phyloP scores from a whole-genome alignment of 2,329 filamentous ascomycete species.

The Epicoccum sorghinum region DNA sequence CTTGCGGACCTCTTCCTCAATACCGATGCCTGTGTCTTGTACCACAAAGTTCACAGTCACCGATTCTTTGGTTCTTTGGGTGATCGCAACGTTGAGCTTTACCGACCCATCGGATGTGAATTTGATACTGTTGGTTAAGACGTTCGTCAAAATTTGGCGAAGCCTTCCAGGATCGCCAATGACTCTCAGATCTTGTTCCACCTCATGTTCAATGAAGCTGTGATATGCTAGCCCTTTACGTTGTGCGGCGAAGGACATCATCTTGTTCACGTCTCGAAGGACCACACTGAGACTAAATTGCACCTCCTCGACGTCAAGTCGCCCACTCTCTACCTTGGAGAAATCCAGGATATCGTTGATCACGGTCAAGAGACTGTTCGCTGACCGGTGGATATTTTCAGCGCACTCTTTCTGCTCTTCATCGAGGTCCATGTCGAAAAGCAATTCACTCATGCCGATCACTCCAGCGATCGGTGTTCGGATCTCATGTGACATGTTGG shows the following conservation, averaged over 20 bases:
- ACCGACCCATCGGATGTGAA: constrained; percentile 49
- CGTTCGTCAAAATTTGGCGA: constrained; percentile 81
- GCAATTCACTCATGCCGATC: constrained; percentile 78
- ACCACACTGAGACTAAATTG: constrained; percentile 78
- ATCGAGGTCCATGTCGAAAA: constrained; percentile 70
- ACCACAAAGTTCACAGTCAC: constrained; percentile 74
- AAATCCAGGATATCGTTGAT: constrained; percentile 94
- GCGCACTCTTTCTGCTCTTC: constrained; percentile 76
- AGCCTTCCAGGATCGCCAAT: constrained; percentile 85
- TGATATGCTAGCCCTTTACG: constrained; percentile 78
- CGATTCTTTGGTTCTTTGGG: constrained; percentile 67
- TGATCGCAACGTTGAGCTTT: constrained; percentile 68
- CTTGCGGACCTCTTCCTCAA: constrained; percentile 76
- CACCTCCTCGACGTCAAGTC: constrained; percentile 78
- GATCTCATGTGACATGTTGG: constrained; percentile 84
- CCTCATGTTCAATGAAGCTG: constrained; percentile 66
- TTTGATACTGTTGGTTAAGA: constrained; percentile 64
- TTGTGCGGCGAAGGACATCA: constrained; percentile 84
- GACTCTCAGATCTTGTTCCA: constrained; percentile 74
- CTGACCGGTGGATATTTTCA: constrained; percentile 79
- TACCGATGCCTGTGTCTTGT: constrained; percentile 81
- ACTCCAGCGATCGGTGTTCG: constrained; percentile 80
- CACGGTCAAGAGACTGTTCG: constrained; percentile 80
- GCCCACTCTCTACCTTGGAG: constrained; percentile 81
- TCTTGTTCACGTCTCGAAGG: constrained; percentile 80